Conservation (phyloP, 1,284 basidiomycete species). For the Volvariella volvacea region DNA sequence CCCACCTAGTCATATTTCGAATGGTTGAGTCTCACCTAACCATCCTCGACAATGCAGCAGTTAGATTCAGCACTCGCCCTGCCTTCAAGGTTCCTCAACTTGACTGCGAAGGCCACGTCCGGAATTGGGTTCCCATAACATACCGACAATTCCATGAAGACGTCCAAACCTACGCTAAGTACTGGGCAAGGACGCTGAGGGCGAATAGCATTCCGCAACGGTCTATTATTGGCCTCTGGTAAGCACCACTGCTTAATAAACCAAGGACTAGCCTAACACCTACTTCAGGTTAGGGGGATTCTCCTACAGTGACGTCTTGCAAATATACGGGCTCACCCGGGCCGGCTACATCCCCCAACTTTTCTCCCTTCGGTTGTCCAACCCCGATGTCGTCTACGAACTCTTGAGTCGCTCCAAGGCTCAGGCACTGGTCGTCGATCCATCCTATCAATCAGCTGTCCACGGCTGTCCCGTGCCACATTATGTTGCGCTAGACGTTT, state of each 20-base stretch:
- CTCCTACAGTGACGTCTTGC: slow-evolving; percentile 59
- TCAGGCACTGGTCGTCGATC: slow-evolving; percentile 54
- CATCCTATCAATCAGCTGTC: slow-evolving; percentile 34
- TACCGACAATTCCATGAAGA: slow-evolving; percentile 48
- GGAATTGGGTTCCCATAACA: slow-evolving; percentile 43
- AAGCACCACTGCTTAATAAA: slow-evolving; percentile 15
- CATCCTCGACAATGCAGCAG: slow-evolving; percentile 40
- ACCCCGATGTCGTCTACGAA: slow-evolving; percentile 59
- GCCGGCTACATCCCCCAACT: slow-evolving; percentile 69
- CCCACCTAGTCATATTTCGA: too few relatives aligned
- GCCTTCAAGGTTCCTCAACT: slow-evolving; percentile 45
- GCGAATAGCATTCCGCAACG: slow-evolving; percentile 35
- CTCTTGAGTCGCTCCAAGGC: slow-evolving; percentile 51
- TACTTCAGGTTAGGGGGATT: slow-evolving; percentile 55
- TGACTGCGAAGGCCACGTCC: slow-evolving; percentile 24
- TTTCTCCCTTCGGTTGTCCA: slow-evolving; percentile 65
- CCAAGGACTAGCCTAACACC: slow-evolving; percentile 6
- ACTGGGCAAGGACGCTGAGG: slow-evolving; percentile 45
- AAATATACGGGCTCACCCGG: slow-evolving; percentile 64
- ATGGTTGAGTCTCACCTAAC: slow-evolving; percentile 34
- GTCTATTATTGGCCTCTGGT: slow-evolving; percentile 67
- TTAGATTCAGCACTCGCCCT: slow-evolving; percentile 32
- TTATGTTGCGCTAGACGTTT: slow-evolving; percentile 35
- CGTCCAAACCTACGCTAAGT: slow-evolving; percentile 44
- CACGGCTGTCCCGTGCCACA: slow-evolving; percentile 40